A percentile compares a stretch with the other conserved stretches of the same genome.
phyloP scores from a whole-genome alignment of 306 rosid species.

The Quercus robur region DNA sequence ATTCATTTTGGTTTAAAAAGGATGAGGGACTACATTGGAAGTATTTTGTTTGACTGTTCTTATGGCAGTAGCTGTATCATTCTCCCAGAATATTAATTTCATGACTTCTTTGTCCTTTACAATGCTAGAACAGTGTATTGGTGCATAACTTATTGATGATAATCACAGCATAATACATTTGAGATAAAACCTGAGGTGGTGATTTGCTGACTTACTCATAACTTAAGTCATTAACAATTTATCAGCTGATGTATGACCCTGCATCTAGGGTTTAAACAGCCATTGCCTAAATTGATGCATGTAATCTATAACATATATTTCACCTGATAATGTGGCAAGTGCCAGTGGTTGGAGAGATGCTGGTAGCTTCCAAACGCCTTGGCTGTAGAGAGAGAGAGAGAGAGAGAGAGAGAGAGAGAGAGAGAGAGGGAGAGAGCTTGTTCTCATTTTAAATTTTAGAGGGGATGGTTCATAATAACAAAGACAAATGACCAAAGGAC shows the following conservation, averaged over 20 bases:
- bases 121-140: constrained; percentile 5
- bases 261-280: no score
- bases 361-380: neutral
- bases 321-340: neutral
- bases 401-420: no score
- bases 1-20: neutral
- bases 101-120: neutral
- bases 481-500: neutral
- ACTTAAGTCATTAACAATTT: neutral
- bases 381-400: no score
- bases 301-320: neutral
- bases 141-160: neutral
- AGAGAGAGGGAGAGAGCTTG: neutral
- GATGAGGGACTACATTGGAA: neutral
- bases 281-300: neutral
- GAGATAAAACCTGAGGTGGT: neutral
- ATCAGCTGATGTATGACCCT: neutral
- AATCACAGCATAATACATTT: neutral
- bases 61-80: neutral
- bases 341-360: neutral
- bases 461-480: neutral
- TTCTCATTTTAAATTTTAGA: neutral
- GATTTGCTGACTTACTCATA: neutral
- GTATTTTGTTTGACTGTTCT: neutral
- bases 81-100: neutral